Evolutionary conservation across 192 early-diverging fungal genomes (phyloP).

Genomic region (Chytriomyces confervae): DNA sequence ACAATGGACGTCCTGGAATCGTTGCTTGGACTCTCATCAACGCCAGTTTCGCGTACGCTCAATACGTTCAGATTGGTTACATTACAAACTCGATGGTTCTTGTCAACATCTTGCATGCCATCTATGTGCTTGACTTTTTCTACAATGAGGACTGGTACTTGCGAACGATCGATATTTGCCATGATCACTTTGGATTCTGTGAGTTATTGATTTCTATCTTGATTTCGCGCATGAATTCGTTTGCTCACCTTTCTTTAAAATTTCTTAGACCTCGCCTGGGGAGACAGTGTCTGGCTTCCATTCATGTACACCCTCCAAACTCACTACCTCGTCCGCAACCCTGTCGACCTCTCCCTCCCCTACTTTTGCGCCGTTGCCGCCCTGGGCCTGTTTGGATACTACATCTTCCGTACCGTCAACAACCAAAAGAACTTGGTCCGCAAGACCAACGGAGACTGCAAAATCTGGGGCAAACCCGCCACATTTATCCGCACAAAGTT

Average conservation of each 20-base stretch:
- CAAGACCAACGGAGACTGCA: conserved; percentile 70
- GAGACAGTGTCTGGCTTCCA: conserved; percentile 80
- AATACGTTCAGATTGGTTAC: conserved; percentile 73
- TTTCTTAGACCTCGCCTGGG: conserved; percentile 72
- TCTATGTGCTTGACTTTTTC: conserved; percentile 84
- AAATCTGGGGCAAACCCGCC: conserved; percentile 80
- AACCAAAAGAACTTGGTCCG: conserved; percentile 80
- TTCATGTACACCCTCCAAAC: conserved; percentile 85
- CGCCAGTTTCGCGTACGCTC: conserved; percentile 76
- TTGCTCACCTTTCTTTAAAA: conserved; percentile 2
- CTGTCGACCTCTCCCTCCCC: conserved; percentile 65
- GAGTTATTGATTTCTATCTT: conserved; percentile 21
- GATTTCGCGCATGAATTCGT: not conserved
- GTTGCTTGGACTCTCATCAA: conserved; percentile 86
- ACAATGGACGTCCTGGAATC: conserved; percentile 83
- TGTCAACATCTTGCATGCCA: conserved; percentile 72
- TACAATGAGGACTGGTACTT: conserved; percentile 87
- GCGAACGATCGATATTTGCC: conserved; percentile 80
- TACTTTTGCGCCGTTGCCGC: conserved; percentile 58
- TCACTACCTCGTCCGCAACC: conserved; percentile 76
- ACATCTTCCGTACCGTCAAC: conserved; percentile 81
- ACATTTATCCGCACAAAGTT: conserved; percentile 74
- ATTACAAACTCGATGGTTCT: conserved; percentile 84
- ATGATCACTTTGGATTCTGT: conserved; percentile 87
- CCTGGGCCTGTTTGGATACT: conserved; percentile 73